These are phyloP conservation scores for Trichophyton benhamiae DNA, from an alignment of 2,329 filamentous ascomycete genomes.

Conservation along the genomic window DNA sequence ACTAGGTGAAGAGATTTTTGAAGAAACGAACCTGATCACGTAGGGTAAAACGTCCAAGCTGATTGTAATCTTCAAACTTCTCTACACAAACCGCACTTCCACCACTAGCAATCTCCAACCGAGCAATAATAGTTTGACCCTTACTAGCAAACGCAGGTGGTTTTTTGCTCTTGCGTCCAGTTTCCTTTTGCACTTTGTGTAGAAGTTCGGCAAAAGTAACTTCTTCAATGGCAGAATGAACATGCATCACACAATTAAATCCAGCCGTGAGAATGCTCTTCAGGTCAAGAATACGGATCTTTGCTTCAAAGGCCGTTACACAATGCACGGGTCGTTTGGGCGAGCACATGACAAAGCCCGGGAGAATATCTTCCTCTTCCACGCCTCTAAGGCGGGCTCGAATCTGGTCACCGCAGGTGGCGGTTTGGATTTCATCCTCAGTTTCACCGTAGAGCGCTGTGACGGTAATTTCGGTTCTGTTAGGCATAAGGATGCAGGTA, in stretches of 20 bases:
- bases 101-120: constrained; percentile 74
- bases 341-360: constrained; percentile 91
- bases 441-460: constrained; percentile 87
- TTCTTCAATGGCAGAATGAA: constrained; percentile 95
- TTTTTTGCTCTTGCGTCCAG: constrained; percentile 81
- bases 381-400: constrained; percentile 83
- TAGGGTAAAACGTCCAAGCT: constrained; percentile 81
- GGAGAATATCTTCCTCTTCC: constrained; percentile 92
- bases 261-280: constrained; percentile 89
- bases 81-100: constrained; percentile 85
- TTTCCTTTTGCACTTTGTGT: constrained; percentile 93
- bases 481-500: constrained; percentile 88
- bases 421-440: constrained; percentile 74
- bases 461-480: constrained; percentile 67
- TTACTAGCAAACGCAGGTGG: constrained; percentile 78
- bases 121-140: constrained; percentile 76
- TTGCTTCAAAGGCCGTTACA: constrained; percentile 81
- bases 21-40: constrained; percentile 59
- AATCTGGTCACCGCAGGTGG: constrained; percentile 88
- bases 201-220: constrained; percentile 79
- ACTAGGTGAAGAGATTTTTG: constrained; percentile 13
- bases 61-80: constrained; percentile 88
- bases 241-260: constrained; percentile 95
- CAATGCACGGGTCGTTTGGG: constrained; percentile 87
- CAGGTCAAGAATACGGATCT: constrained; percentile 87